Conservation (phyloP, 1,139 yeast genomes). For the Debaryomyces udenii region DNA sequence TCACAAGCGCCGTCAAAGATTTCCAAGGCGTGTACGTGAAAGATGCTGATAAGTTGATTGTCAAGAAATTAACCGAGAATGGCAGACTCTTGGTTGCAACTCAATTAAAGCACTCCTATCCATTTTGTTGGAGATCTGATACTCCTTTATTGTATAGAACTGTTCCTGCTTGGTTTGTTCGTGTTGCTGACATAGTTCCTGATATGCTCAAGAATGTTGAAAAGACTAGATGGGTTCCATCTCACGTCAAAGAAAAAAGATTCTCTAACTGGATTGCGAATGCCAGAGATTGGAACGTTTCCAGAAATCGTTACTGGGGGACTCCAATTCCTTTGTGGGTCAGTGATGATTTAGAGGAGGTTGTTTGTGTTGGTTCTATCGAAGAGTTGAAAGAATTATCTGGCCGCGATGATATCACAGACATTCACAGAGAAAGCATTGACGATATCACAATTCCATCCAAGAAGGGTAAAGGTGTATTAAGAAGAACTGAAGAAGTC, state of each 20-base stretch:
- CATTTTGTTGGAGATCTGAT: conserved; percentile 99
- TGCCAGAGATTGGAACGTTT: conserved; percentile 98
- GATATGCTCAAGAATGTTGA: conserved; percentile 86
- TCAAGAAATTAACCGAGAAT: conserved; percentile 75
- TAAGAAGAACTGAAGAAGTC: conserved; percentile 94
- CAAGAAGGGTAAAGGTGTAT: conserved; percentile 80
- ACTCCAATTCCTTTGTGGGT: conserved; percentile 99
- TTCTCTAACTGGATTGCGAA: conserved; percentile 97
- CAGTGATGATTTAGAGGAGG: conserved; percentile 87
- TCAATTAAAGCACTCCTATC: conserved; percentile 93
- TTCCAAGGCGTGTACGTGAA: conserved; percentile 87
- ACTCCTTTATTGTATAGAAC: conserved; percentile 95
- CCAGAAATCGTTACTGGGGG: conserved; percentile 99
- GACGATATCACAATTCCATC: conserved; percentile 95
- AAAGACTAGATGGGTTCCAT: conserved; percentile 93
- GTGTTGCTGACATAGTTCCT: conserved; percentile 83
- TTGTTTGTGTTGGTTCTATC: conserved; percentile 90
- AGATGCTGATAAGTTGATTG: conserved; percentile 92
- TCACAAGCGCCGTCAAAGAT: conserved; percentile 72
- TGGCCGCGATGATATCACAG: conserved; percentile 80
- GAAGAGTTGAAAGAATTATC: conserved; percentile 82
- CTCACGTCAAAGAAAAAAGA: conserved; percentile 86
- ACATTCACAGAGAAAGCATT: conserved; percentile 90
- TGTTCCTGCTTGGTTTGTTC: conserved; percentile 98
- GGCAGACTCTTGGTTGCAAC: conserved; percentile 77